phyloP scores from a whole-genome alignment of 2,329 filamentous ascomycete species.

The Chaetomiaceae sp. region DNA sequence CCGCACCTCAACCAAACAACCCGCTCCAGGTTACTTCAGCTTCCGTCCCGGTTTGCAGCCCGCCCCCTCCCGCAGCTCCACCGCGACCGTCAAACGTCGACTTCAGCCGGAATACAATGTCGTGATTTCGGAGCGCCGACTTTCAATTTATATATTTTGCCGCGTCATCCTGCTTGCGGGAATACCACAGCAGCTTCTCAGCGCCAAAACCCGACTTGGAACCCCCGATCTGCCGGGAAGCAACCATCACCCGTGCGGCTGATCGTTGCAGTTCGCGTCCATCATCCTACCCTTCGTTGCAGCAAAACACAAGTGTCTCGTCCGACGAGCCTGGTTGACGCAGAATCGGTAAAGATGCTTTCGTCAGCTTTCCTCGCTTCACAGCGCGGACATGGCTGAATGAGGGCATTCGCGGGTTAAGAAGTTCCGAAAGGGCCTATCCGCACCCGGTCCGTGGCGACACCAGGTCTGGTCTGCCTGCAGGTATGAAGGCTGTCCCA shows the following conservation, averaged over 20 bases:
- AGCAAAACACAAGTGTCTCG: not conserved
- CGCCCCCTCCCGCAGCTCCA: constrained; percentile 20
- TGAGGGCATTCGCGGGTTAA: not conserved
- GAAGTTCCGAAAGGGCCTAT: not conserved
- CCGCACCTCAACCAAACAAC: too few species aligned
- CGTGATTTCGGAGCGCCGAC: constrained; percentile 13
- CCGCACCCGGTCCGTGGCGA: not conserved
- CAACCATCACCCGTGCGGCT: constrained; percentile 23
- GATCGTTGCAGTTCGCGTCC: constrained; percentile 12
- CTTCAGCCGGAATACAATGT: constrained; percentile 27
- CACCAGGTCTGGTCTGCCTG: not conserved
- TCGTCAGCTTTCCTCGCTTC: not conserved
- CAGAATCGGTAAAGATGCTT: not conserved
- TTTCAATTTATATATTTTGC: constrained; percentile 26
- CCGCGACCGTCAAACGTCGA: constrained; percentile 15
- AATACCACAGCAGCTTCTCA: constrained; percentile 20
- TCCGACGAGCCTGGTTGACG: not conserved
- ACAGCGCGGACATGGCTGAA: constrained; percentile 1
- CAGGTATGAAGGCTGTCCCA: not conserved
- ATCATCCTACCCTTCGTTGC: constrained; percentile 10
- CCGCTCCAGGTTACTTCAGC: not conserved
- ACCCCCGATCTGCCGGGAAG: constrained; percentile 26
- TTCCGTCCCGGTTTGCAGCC: constrained; percentile 12
- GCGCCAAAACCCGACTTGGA: constrained; percentile 4
- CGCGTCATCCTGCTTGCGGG: constrained; percentile 23